Conservation (phyloP, 768 basidiomycete genomes). For the Artomyces pyxidatus region DNA sequence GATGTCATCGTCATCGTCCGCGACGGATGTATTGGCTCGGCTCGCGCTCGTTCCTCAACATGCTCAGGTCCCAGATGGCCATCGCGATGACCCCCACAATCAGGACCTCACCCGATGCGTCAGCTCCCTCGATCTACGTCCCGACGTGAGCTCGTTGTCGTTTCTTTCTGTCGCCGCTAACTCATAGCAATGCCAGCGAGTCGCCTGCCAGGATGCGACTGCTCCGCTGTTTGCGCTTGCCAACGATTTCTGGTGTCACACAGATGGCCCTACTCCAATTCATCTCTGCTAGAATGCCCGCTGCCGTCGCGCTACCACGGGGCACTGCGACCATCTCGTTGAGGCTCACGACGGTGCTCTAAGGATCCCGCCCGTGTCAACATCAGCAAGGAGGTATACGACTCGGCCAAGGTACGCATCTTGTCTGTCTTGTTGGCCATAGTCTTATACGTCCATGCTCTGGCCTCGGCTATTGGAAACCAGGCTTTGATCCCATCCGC, state of each 20-base stretch:
- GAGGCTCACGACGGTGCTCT: slow-evolving; percentile 93
- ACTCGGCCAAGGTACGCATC: slow-evolving; percentile 80
- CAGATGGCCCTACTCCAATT: slow-evolving; percentile 99
- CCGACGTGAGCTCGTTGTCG: slow-evolving; percentile 71
- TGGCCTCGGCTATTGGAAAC: slow-evolving; percentile 99
- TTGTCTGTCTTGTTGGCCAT: background rate
- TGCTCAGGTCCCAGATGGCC: slow-evolving; percentile 92
- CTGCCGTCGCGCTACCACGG: slow-evolving; percentile 96
- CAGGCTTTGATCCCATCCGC: slow-evolving; percentile 97
- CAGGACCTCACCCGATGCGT: slow-evolving; percentile 87
- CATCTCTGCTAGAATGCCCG: slow-evolving; percentile 99
- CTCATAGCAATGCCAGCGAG: slow-evolving; percentile 42
- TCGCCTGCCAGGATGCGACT: slow-evolving; percentile 87
- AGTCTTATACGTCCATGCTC: no score
- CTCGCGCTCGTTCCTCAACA: slow-evolving; percentile 71
- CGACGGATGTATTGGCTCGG: no score
- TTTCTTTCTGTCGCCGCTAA: slow-evolving; percentile 3
- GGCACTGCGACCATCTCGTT: slow-evolving; percentile 98
- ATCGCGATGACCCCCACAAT: slow-evolving; percentile 88
- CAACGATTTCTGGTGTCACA: slow-evolving; percentile 3
- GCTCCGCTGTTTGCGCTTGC: slow-evolving; percentile 39
- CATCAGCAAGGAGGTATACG: slow-evolving; percentile 98
- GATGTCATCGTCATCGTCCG: slow-evolving; percentile 90
- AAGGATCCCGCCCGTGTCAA: slow-evolving; percentile 91
- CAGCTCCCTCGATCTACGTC: slow-evolving; percentile 95